Base-by-base conservation (phyloP, 179 eudicot species). In the Gypsophila paniculata region DNA sequence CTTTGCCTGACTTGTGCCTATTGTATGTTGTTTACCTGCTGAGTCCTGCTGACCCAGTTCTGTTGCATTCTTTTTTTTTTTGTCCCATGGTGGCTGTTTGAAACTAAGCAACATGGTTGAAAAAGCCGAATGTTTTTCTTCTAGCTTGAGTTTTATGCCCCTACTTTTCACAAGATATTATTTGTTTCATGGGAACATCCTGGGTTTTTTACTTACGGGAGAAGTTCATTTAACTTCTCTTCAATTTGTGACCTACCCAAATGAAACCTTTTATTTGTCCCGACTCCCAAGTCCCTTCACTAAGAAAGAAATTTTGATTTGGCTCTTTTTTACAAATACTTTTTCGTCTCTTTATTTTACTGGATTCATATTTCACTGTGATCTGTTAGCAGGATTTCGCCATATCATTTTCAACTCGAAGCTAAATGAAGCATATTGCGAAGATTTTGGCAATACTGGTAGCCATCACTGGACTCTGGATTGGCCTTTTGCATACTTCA, bases 341-440 rank as follows among this genome's bases (percentile, higher is more conserved):
- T 61, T n/a, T n/a, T 60, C 26, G 5, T n/a, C 17, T 14, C 46
- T 32, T 61, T 32, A 0, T n/a, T 62, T 62, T 63, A 23, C 15
- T 26, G 17, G 18, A 5, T 10, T 5, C 13, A 15, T 18, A n/a
- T 22, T 68, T 52, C 34, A 12, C 34, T 22, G 46, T 60, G n/a
- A 23, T 72, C 6, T 25, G 19, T 65, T 23, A 49, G 55, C 52
- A 49, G 51, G 32, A 39, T 34, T 65, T 29, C 54, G 25, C 48
- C 25, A 0, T 59, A 44, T 17, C 18, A 0, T 39, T 23, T 55
- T 58, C 10, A 13, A 19, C 17, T 25, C 17, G 26, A 57, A 54
- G 25, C 21, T 46, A 68, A 80, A 91, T 91, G 97, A 91, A 91
- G 86, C 97, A 86, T 79, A 88, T 91, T 57, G 81, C 82, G 69